These are phyloP conservation scores for Coffea eugenioides DNA, from an alignment of 257 asterid genomes.

Conservation along the genomic window DNA sequence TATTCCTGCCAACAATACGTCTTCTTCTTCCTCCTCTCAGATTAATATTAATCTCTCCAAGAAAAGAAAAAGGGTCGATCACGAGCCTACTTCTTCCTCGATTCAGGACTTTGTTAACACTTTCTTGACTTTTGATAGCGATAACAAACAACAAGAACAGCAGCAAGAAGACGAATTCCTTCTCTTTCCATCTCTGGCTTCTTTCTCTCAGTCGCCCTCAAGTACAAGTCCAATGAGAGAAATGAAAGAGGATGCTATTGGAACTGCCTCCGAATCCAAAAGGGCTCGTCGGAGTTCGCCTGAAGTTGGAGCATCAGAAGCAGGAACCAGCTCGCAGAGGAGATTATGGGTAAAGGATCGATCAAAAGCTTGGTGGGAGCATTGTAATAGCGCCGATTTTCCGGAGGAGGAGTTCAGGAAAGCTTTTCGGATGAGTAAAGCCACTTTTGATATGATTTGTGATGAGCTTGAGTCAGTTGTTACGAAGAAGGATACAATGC, in stretches of 20 bases:
- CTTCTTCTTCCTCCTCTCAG: neutral
- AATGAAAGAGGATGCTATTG: neutral
- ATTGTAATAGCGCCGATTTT: conserved; percentile 49
- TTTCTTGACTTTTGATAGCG: conserved; percentile 15
- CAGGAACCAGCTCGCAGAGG: conserved; percentile 33
- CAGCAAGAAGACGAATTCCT: conserved; percentile 1
- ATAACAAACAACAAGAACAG: neutral
- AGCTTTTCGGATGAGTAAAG: conserved; percentile 67
- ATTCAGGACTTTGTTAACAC: conserved; percentile 29
- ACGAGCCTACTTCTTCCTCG: conserved; percentile 8
- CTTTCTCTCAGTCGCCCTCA: neutral
- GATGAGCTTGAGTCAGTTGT: conserved; percentile 60
- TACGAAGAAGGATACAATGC: conserved; percentile 79
- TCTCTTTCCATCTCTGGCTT: conserved; percentile 1
- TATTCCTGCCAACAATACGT: neutral
- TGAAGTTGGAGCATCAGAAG: conserved; percentile 15
- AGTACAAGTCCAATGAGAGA: conserved; percentile 1
- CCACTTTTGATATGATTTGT: conserved; percentile 70
- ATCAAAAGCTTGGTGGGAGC: conserved; percentile 93
- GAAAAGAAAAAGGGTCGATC: conserved; percentile 6
- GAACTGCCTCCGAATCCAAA: conserved; percentile 12
- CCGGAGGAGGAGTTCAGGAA: conserved; percentile 69
- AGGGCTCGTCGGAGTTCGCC: conserved; percentile 28
- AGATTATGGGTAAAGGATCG: conserved; percentile 78
- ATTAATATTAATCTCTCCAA: conserved; percentile 16